Percentiles rank a stretch among this genome's conserved stretches.
phyloP scores from a whole-genome alignment of 2,329 filamentous ascomycete species.

The Xylariaceae sp. region DNA sequence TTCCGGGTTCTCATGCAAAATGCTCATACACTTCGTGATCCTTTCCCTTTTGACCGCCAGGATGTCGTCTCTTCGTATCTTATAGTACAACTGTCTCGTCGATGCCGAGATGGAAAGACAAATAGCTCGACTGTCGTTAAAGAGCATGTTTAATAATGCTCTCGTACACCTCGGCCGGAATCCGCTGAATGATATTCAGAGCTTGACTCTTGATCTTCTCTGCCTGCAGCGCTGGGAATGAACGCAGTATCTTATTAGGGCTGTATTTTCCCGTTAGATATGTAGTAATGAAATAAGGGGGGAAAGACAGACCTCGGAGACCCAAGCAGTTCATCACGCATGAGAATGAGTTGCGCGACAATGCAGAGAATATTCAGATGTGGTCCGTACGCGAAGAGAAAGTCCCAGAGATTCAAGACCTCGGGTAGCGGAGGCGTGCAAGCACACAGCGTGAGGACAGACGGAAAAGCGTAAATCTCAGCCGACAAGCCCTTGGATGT shows the following conservation, averaged over 20 bases:
- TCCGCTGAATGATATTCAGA: constrained; percentile 80
- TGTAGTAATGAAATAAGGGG: background rate
- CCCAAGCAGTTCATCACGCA: constrained; percentile 77
- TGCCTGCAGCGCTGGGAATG: constrained; percentile 78
- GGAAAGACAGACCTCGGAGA: constrained; percentile 66
- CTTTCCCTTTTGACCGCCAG: too few species aligned
- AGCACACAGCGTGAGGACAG: constrained; percentile 88
- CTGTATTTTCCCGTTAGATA: constrained; percentile 43
- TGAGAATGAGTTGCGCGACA: constrained; percentile 87
- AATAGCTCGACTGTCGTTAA: constrained; percentile 31
- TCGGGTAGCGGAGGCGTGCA: constrained; percentile 94
- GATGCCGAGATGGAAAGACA: too few species aligned
- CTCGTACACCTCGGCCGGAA: constrained; percentile 84
- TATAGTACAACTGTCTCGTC: too few species aligned
- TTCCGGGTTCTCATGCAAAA: too few species aligned
- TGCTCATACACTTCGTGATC: too few species aligned
- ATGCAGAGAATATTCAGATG: constrained; percentile 96
- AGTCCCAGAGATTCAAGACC: constrained; percentile 92
- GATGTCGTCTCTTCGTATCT: too few species aligned
- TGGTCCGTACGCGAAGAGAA: constrained; percentile 90
- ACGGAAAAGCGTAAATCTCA: constrained; percentile 94
- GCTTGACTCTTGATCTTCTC: constrained; percentile 81
- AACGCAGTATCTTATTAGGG: constrained; percentile 86
- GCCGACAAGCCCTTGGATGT: constrained; percentile 84
- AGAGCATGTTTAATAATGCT: constrained; percentile 86